Base-by-base conservation (phyloP, 108 stramenopile species). In the Nannochloropsis gaditana region DNA sequence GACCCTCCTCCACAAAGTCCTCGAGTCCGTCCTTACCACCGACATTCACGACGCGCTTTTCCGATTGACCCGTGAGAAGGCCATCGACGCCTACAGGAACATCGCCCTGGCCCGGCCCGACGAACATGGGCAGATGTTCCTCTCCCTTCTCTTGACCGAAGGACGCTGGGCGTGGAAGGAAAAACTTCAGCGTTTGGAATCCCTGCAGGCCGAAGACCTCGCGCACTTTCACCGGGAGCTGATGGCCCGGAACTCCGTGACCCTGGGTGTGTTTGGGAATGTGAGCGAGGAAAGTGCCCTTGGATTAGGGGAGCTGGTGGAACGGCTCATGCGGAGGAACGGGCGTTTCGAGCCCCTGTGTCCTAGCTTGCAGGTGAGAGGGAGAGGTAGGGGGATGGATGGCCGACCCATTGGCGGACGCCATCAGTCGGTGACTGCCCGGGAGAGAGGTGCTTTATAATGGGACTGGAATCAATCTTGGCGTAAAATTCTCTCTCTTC, bases 211-310 rank as follows among this genome's bases (percentile, higher is more conserved):
- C 41, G 45, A 87, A 42, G 90, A 91, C 43, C 80, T 94, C 2
- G 43, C 85, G 42, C 81, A 79, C 21, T 92, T 92, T 84, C 21
- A 91, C 15, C 80, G 31, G 81, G 43, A 82, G 83, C 9, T 94
- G 84, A 73, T 92, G 86, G 82, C 83, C 79, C 82, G 88, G 47
- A 88, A 91, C 50, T 83, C 83, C 11, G 41, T 92, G 1, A 90
- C 91, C 79, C 82, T 90, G 31, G 87, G 93, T 44, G 92, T 94
- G 9, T 91, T 92, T 88, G 94, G 94, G 5, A 94, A 94, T 86
- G 87, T 88, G 3, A 87, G 90, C 11, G 50, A 89, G 15, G 86
- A 92, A 10, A 88, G 92, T 80, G 91, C 94, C 41, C 89, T 85
- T 45, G 80, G 84, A 15, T 85, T 94, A 9, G 83, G 83, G 31